Evolutionary conservation across 1,139 yeast species (phyloP), one percentile per base, ranked within the genome.

Genomic region (Sugiyamaella paludigena): DNA sequence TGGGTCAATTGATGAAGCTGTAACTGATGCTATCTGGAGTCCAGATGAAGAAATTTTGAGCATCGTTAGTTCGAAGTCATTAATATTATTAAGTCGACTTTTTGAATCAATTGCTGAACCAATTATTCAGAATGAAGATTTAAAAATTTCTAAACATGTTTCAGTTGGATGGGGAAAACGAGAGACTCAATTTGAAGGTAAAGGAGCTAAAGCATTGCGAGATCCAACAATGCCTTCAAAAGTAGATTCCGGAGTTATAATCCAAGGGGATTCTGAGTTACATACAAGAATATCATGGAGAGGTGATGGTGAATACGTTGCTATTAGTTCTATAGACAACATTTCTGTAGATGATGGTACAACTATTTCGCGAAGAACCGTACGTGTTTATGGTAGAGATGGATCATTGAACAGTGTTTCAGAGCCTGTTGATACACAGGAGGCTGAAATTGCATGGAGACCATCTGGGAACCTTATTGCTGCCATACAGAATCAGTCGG

Each of bases 131-230:
- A 73, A 79, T 1, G 77, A 77, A 12, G 98, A 92, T 64, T 74
- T 89, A 45, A 71, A 80, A 36, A 77, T 81, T 48, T 82, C 91
- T 2, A 84, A 84, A 59, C 96, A 92, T 62, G 97, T 94, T 31
- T 84, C 95, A 16, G 97, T 92, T 34, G 99, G 99, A 15, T 94
- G 99, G 99, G 99, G 99, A 62, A 87, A 86, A 58, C 83, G 85
- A 56, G 98, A 92, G 67, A 94, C 99, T 0, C 99, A 94, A 68
- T 94, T 94, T 67, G 84, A 87, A 67, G 99, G 99, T 44, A 83
- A 80, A 60, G 98, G 98, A 52, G 92, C 88, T 37, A 59, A 59
- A 77, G 48, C 48, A 3, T 72, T 85, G 58, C 79, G 92, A 63
- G 98, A 94, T 67, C 98, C 98, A n/a, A 94, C 98, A 0, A 86